Percentiles rank a stretch among this genome's conserved stretches.
Conservation (phyloP, 2,329 filamentous ascomycete genomes). For the Sporothrix dimorphospora region DNA sequence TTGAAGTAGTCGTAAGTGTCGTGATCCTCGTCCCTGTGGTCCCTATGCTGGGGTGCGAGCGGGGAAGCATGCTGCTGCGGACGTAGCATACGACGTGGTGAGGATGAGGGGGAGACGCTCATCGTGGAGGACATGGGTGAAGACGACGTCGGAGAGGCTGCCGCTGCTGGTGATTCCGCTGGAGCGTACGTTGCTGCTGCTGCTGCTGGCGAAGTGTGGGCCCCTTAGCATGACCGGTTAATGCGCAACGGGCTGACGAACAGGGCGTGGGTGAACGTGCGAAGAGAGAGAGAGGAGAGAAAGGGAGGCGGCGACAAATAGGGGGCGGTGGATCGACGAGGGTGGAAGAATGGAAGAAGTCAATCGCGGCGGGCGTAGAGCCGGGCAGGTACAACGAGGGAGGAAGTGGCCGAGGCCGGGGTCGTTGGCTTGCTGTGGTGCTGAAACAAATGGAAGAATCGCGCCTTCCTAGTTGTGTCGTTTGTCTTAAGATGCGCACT, state of each 20-base stretch:
- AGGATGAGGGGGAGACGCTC: slow-evolving; percentile 28
- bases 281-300: not conserved
- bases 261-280: not conserved
- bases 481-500: slow-evolving; percentile 27
- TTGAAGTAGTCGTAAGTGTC: slow-evolving; percentile 18
- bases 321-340: slow-evolving; percentile 2
- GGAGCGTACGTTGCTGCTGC: slow-evolving; percentile 7
- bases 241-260: slow-evolving; percentile 38
- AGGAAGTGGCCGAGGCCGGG: slow-evolving; percentile 5
- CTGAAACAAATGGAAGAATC: slow-evolving; percentile 24
- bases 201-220: slow-evolving; percentile 22
- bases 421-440: slow-evolving; percentile 18
- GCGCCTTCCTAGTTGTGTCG: slow-evolving; percentile 8
- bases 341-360: slow-evolving; percentile 26
- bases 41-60: slow-evolving; percentile 17
- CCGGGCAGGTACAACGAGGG: not conserved
- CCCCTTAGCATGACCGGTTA: slow-evolving; percentile 46
- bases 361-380: not conserved
- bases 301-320: not conserved
- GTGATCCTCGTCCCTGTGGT: slow-evolving; percentile 11
- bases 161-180: not conserved
- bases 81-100: slow-evolving; percentile 29
- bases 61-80: slow-evolving; percentile 25
- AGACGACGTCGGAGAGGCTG: not conserved
- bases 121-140: slow-evolving; percentile 18